Evolutionary conservation across 257 asterid genomes (phyloP), one percentile per base, ranked within the genome.

Genomic region (Petunia axillaris): DNA sequence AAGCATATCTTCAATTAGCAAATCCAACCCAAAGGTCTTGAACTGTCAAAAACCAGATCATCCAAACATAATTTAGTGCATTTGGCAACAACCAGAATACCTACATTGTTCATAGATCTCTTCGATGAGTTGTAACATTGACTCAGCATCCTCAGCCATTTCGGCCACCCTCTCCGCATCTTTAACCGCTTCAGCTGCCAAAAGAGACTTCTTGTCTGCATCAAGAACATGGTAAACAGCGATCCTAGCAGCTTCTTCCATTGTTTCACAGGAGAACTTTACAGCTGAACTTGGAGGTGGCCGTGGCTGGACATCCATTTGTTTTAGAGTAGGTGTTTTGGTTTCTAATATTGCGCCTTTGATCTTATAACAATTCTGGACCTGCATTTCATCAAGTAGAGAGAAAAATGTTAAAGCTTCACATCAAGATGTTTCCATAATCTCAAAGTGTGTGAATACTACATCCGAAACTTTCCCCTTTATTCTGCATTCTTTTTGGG

Each of bases 111-210:
- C 83, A 54, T 81, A 70, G 39, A 89, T 77, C 83, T 83, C 82
- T 7, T 83, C 75, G 50, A 84, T 60, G n/a, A 68, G 58, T 80
- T 36, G 75, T 55, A 89, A 75, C 81, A 78, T 8, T 38, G 85
- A 75, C 38, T 86, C 88, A 58, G 92, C 80, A 9, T 89, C 89
- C n/a, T 87, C 92, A 48, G 87, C 89, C 88, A 88, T 78, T 40
- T 59, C 81, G n/a, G 84, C 62, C 82, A 86, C 58, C 81, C 88
- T 81, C 64, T 86, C 96, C 50, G 84, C 84, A 80, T 89, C 92
- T 53, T 57, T 54, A 76, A 83, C 87, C 4, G 91, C 91, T 66
- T 85, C 90, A 79, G 91, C 90, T 75, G 87, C 91, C 50, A 83
- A 52, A 50, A 80, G 66, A 1, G 83, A 80, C 79, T 79, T 87